phyloP scores from a whole-genome alignment of 768 basidiomycete species.

The Phaeolepiota aurea region DNA sequence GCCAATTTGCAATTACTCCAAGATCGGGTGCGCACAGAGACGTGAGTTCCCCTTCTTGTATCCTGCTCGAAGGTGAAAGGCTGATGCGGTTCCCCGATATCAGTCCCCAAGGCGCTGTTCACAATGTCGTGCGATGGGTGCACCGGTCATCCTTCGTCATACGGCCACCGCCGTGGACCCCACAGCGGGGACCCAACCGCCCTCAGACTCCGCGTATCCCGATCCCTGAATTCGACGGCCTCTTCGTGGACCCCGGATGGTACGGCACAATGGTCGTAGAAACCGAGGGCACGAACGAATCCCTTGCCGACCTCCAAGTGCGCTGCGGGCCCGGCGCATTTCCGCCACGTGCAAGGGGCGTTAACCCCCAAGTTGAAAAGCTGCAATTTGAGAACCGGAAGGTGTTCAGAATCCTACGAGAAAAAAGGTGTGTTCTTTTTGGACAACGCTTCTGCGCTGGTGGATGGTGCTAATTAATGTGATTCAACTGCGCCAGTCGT shows the following conservation, averaged over 20 bases:
- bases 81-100: constrained; percentile 3
- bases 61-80: constrained; percentile 4
- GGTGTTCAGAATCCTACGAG: constrained; percentile 64
- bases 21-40: constrained; percentile 70
- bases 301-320: constrained; percentile 66
- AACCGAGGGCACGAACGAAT: constrained; percentile 83
- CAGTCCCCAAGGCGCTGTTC: constrained; percentile 72
- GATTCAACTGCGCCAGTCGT: constrained; percentile 32
- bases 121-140: constrained; percentile 82
- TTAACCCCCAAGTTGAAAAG: constrained; percentile 32
- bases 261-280: constrained; percentile 78
- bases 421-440: constrained; percentile 53
- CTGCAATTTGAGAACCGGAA: constrained; percentile 23
- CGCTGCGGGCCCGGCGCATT: constrained; percentile 65
- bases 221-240: constrained; percentile 44
- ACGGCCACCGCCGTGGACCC: constrained; percentile 32
- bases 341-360: constrained; percentile 44
- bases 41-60: constrained; percentile 41
- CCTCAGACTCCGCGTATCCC: constrained; percentile 28
- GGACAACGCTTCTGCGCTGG: neutral
- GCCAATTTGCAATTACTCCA: constrained; percentile 68
- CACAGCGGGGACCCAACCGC: constrained; percentile 18
- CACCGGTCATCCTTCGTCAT: constrained; percentile 73
- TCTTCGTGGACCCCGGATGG: constrained; percentile 73
- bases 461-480: neutral